A percentile compares a stretch with the other conserved stretches of the same genome.
These are phyloP conservation scores for Penicillium sp. DNA, from an alignment of 2,329 filamentous ascomycete species.

Conservation along the genomic window DNA sequence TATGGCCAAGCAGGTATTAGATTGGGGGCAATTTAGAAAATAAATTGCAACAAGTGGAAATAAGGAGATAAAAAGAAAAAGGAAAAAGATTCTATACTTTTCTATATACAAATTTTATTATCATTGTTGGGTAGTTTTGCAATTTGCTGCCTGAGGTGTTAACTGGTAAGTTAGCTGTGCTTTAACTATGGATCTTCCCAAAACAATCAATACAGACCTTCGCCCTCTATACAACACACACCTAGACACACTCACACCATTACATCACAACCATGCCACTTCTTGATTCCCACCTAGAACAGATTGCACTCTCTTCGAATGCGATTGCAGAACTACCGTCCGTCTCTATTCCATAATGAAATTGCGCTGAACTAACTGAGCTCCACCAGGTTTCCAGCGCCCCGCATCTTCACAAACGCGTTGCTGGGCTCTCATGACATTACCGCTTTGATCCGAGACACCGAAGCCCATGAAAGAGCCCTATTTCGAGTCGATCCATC, in stretches of 20 bases:
- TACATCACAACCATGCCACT: slow-evolving; percentile 60
- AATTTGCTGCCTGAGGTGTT: slow-evolving; percentile 17
- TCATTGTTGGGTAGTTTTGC: neutral
- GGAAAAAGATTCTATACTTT: too few species aligned
- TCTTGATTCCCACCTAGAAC: slow-evolving; percentile 70
- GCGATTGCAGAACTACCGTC: slow-evolving; percentile 75
- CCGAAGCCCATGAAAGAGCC: slow-evolving; percentile 89
- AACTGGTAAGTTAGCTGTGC: neutral
- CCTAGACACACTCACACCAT: neutral
- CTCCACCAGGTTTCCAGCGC: slow-evolving; percentile 70
- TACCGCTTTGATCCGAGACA: slow-evolving; percentile 90
- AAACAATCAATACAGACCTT: neutral
- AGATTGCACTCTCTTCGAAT: slow-evolving; percentile 73
- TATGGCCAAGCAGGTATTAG: neutral
- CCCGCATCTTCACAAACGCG: slow-evolving; percentile 95
- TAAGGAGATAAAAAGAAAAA: neutral
- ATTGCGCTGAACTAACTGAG: neutral
- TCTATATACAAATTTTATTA: neutral
- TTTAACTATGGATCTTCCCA: neutral
- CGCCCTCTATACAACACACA: neutral
- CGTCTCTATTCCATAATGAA: slow-evolving; percentile 23
- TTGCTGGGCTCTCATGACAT: slow-evolving; percentile 88
- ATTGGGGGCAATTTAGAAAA: neutral
- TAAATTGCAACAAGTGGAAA: neutral
- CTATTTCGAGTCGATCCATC: slow-evolving; percentile 88